Evolutionary conservation across 2,329 filamentous ascomycete species (phyloP).

Genomic region (Amesomyces nigricolor): DNA sequence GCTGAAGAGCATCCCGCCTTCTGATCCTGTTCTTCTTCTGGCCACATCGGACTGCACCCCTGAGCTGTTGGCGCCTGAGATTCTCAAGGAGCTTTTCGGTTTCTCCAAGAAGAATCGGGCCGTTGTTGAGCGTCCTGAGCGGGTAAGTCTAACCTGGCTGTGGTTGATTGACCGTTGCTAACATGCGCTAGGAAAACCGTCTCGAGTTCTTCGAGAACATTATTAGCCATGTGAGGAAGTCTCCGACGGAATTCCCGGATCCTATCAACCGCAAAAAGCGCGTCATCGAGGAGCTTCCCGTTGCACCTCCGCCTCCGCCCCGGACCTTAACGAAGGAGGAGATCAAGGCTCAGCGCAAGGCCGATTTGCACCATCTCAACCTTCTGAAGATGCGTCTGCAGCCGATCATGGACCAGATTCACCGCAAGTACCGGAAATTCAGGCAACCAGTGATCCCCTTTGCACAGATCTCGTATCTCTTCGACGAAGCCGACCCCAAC

Average conservation of each 20-base stretch:
- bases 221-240: conserved; percentile 69
- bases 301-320: conserved; percentile 67
- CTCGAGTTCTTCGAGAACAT: conserved; percentile 73
- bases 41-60: conserved; percentile 66
- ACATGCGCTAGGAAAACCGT: conserved; percentile 49
- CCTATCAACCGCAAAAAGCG: conserved; percentile 81
- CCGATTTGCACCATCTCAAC: conserved; percentile 79
- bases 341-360: conserved; percentile 70
- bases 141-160: conserved; percentile 38
- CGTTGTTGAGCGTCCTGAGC: conserved; percentile 60
- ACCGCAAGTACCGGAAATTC: conserved; percentile 83
- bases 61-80: conserved; percentile 51
- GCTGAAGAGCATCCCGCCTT: conserved; percentile 75
- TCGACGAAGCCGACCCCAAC: conserved; percentile 74
- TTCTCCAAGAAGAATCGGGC: conserved; percentile 76
- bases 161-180: conserved; percentile 19
- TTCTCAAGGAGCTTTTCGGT: conserved; percentile 76
- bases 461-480: conserved; percentile 69
- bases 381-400: conserved; percentile 83
- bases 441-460: conserved; percentile 73
- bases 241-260: conserved; percentile 81
- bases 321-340: conserved; percentile 70
- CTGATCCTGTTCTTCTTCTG: conserved; percentile 81
- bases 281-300: conserved; percentile 67
- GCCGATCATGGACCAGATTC: conserved; percentile 96